Base-by-base conservation (phyloP, 2,329 filamentous ascomycete species). In the Tolypocladium album region DNA sequence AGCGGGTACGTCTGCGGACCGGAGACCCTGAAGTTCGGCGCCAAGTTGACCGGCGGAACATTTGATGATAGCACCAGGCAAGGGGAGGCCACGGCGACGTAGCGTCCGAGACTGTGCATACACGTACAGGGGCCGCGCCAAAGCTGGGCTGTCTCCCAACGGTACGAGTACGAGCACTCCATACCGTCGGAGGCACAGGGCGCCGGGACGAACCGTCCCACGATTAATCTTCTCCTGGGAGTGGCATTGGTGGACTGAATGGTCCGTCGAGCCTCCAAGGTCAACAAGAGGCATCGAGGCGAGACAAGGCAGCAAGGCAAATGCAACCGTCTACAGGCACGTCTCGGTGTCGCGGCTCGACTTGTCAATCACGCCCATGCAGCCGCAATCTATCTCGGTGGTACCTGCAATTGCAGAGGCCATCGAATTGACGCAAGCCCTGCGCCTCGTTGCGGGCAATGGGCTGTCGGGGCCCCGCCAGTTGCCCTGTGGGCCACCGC, bases 401-500 rank as follows among this genome's bases (percentile, higher is more conserved):
- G 55, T 56, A 57, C 40, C 24, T 34, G 55, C 39, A 22, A 22
- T 36, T 13, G 27, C 38, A 31, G 27, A n/a, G 36, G 45, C 53
- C 31, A 55, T 53, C 55, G 53, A 43, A 38, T 57, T 39, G 27
- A 42, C 36, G 55, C 53, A 59, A 57, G 55, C 59, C 55, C 45
- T 40, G 55, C 55, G 59, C 36, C 59, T 24, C n/a, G 45, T 20
- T 36, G 55, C 55, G 57, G 45, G 55, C 55, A n/a, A 55, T 57
- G 59, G 50, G 45, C 13, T 27, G 59, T 39, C 55, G 59, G 31
- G 40, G 55, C 55, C 36, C 59, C 55, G 45, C 55, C 55, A 55
- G 45, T 27, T 60, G 53, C 24, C 4, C 24, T 20, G 58, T 56
- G 56, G 61, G 56, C 60, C 62, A 61, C 63, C 63, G 63, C 63